phyloP scores from a whole-genome alignment of 805 yeast species.

The Clavispora fructus region DNA sequence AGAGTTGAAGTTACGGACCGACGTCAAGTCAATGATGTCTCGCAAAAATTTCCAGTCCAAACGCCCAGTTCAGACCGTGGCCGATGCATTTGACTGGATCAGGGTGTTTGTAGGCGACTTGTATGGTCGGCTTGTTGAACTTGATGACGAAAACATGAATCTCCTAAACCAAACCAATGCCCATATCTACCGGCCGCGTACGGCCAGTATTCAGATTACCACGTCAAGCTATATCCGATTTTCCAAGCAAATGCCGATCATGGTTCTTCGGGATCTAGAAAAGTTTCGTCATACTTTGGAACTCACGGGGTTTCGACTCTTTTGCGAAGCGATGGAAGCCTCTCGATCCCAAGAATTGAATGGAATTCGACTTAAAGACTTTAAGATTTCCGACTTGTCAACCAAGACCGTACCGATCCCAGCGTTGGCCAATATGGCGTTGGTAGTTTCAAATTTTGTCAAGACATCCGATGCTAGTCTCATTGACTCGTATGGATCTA shows the following conservation, averaged over 20 bases:
- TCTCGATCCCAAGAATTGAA: conserved; percentile 18
- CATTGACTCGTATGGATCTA: conserved; percentile 25
- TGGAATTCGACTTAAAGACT: conserved; percentile 15
- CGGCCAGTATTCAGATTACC: conserved; percentile 39
- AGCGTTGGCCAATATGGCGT: conserved; percentile 47
- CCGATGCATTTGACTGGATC: conserved; percentile 73
- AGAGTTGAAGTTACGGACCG: conserved; percentile 54
- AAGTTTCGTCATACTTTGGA: conserved; percentile 22
- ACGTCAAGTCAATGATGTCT: conserved; percentile 83
- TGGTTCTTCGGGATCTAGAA: conserved; percentile 31
- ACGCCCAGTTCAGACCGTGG: conserved; percentile 42
- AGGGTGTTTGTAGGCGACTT: conserved; percentile 80
- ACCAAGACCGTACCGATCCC: conserved; percentile 20
- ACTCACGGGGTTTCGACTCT: conserved; percentile 29
- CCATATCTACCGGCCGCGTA: conserved; percentile 47
- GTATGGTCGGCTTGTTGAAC: conserved; percentile 61
- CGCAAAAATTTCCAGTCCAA: conserved; percentile 69
- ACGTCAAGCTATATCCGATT: conserved; percentile 18
- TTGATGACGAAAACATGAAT: conserved; percentile 57
- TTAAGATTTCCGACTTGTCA: conserved; percentile 13
- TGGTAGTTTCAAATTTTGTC: conserved; percentile 53
- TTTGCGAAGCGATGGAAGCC: conserved; percentile 35
- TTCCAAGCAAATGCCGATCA: conserved; percentile 41
- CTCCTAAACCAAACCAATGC: conserved; percentile 19
- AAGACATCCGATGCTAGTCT: conserved; percentile 30